Evolutionary conservation across 2,329 filamentous ascomycete species (phyloP).

Genomic region (Neofusicoccum laricinum): DNA sequence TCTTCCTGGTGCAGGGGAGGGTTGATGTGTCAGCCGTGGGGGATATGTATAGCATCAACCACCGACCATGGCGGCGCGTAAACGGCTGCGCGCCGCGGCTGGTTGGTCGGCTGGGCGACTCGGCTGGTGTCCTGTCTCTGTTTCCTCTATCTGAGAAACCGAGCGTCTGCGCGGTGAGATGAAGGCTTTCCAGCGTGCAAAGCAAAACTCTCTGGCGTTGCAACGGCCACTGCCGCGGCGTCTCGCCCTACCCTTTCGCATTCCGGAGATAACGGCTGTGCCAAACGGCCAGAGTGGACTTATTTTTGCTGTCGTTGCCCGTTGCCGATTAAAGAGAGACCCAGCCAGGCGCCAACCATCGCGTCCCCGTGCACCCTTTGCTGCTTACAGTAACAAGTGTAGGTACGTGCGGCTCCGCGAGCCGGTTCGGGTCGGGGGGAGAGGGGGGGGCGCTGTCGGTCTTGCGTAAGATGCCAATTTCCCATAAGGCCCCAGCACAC

Average conservation of each 20-base stretch:
- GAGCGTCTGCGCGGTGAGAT: too few species aligned
- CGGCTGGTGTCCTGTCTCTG: neutral
- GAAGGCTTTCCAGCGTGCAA: too few species aligned
- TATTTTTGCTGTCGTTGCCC: too few species aligned
- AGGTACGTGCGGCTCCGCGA: constrained; percentile 1
- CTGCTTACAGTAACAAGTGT: neutral
- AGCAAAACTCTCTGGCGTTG: too few species aligned
- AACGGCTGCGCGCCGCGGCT: neutral
- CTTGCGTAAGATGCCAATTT: neutral
- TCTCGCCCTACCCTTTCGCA: too few species aligned
- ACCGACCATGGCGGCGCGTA: neutral
- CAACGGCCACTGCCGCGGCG: too few species aligned
- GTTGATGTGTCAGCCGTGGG: neutral
- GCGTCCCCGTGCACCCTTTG: neutral
- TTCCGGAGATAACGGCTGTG: too few species aligned
- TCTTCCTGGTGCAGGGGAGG: neutral
- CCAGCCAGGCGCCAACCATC: too few species aligned
- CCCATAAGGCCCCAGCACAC: neutral
- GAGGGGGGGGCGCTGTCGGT: too few species aligned
- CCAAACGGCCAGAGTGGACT: too few species aligned
- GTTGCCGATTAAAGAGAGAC: too few species aligned
- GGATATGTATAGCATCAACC: neutral
- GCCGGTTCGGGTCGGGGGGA: too few species aligned
- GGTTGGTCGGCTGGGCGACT: neutral
- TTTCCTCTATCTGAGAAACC: neutral